A percentile compares a stretch with the other conserved stretches of the same genome.
phyloP scores from a whole-genome alignment of 225 moss, liverwort and hornwort genomes.

The Straminergon stramineum region DNA sequence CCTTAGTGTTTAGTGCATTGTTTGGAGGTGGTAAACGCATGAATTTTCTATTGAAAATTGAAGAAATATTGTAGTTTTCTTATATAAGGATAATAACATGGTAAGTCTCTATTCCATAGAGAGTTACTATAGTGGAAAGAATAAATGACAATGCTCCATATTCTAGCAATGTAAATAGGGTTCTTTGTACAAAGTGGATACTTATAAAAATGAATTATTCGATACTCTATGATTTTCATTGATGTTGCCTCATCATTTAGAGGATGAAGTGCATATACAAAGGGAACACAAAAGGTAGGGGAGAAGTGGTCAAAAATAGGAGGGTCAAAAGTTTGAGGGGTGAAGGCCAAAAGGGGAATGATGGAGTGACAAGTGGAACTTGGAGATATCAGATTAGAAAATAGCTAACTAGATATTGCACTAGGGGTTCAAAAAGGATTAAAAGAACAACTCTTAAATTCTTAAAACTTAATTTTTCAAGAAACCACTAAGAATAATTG shows the following conservation, averaged over 20 bases:
- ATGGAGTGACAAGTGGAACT: not conserved
- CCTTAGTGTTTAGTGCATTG: not conserved
- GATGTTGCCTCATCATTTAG: accelerated
- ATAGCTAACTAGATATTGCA: not conserved
- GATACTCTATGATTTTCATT: accelerated
- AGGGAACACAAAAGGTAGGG: not conserved
- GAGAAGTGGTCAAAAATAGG: not conserved
- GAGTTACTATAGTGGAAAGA: not conserved
- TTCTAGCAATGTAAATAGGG: accelerated
- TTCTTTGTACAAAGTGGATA: accelerated
- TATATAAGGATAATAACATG: not conserved
- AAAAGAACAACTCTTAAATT: not conserved
- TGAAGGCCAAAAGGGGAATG: accelerated
- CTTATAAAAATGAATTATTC: not conserved
- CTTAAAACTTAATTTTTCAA: not conserved
- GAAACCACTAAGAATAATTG: not conserved
- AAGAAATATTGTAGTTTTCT: not conserved
- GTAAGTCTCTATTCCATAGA: not conserved
- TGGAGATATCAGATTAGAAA: accelerated
- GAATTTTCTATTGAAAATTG: not conserved
- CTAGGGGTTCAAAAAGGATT: not conserved
- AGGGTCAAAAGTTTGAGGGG: accelerated
- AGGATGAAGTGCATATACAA: accelerated
- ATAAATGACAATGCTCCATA: accelerated
- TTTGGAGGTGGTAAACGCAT: not conserved